These are phyloP conservation scores for Biscogniauxia marginata DNA, from an alignment of 2,329 filamentous ascomycete genomes.

Conservation along the genomic window DNA sequence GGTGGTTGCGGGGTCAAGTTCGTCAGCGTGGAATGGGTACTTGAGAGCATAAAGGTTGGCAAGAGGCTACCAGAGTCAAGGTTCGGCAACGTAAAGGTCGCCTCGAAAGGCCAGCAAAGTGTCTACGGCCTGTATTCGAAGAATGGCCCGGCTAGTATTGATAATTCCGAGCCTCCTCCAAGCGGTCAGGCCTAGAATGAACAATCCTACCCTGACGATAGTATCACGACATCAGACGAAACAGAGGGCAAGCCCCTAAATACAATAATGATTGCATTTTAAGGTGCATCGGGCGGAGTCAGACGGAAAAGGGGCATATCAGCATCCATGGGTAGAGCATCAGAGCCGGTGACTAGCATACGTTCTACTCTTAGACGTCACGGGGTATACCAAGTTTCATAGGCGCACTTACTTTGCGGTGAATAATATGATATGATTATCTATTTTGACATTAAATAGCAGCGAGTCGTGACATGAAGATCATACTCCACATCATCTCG, in stretches of 20 bases:
- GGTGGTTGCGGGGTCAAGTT: slow-evolving; percentile 73
- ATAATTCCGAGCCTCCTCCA: slow-evolving; percentile 9
- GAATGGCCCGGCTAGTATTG: slow-evolving; percentile 15
- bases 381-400: neutral
- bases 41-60: slow-evolving; percentile 78
- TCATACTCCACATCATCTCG: too few relatives aligned
- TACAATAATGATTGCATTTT: neutral
- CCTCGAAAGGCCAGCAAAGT: slow-evolving; percentile 61
- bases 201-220: neutral
- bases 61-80: slow-evolving; percentile 72
- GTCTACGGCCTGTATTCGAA: slow-evolving; percentile 53
- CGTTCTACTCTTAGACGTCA: neutral
- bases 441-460: too few relatives aligned
- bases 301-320: neutral
- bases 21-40: slow-evolving; percentile 78
- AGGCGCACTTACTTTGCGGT: too few relatives aligned
- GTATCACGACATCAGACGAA: neutral
- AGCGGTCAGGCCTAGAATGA: slow-evolving; percentile 10
- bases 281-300: neutral
- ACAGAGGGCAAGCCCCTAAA: neutral
- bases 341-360: neutral
- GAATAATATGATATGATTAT: too few relatives aligned
- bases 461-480: too few relatives aligned
- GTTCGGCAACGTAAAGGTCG: slow-evolving; percentile 65
- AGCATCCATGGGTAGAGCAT: neutral